Base-by-base conservation (phyloP, 1,284 basidiomycete genomes). In the Cryptococcus sp. region DNA sequence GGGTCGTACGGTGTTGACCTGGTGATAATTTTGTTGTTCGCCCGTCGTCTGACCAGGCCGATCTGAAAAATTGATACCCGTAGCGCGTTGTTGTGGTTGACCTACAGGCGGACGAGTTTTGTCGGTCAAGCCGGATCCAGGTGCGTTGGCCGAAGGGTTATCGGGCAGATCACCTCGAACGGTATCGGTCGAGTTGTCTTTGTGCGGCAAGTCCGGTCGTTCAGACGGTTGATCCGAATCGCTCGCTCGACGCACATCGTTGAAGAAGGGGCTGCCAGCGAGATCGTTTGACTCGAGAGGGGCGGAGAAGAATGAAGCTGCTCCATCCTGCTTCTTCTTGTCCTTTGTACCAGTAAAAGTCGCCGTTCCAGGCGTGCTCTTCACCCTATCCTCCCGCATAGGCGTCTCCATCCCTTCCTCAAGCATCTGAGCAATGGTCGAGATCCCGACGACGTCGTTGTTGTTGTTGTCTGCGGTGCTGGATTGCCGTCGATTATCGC, bases 381-480 rank as follows among this genome's bases (percentile, higher is more conserved):
- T 26, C 47, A 14, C 39, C 37, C 32, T 19, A 39, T 28, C 32
- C 40, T 47, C 45, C 11, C 26, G 39, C 35, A 18, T 37, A 19
- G 24, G 33, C 45, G 37, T 12, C 25, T 39, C 24, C 26, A 18
- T 14, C 10, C 26, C 31, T 18, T 51, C 51, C 45, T 60, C 52
- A 23, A 63, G 43, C 56, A 63, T 53, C 31, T 61, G 56, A 16
- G 58, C 50, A 25, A 63, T 63, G 23, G 58, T 57, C 12, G 47
- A 23, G 12, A 58, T 62, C 5, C 55, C 53, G 1, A 50, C 37
- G 14, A 52, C 53, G 11, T 54, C 37, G 14, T 49, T 51, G 12
- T 52, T 46, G 9, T 40, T 16, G 14, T 39, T 34, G 25, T 26
- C 31, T 6, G 12, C 9, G 4, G 31, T 11, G 7, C 19, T 22